Evolutionary conservation across 176 grass and related monocot species (phyloP), one percentile per base, ranked within the genome.

Genomic region (Oryza officinalis): DNA sequence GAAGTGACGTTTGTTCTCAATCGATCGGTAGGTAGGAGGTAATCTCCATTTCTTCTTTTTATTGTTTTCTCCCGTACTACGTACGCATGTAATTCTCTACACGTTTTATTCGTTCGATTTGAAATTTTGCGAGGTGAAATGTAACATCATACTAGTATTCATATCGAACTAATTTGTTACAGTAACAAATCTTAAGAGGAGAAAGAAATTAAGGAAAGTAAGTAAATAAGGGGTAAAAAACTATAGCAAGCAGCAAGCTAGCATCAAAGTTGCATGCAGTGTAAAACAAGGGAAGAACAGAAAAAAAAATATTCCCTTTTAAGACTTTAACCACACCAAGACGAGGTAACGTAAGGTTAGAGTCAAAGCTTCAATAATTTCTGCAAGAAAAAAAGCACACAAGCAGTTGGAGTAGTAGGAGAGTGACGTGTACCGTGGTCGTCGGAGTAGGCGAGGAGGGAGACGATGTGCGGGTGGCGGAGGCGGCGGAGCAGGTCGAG

Each of bases 401-500:
- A 50, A 50, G 47, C 47, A 18, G 47, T 7, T 50, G 2, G 44
- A 45, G 44, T 77, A 3, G 47, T 50, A 50, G 47, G 52, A 22
- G 52, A 50, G 47, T 50, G 52, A 57, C 52, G 33, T 69, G 32
- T 76, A 97, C 95, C 95, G 47, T 90, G 69, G 83, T 92, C 88
- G 87, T 94, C 95, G 63, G 87, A 92, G 87, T 87, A 97, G 4
- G 88, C 95, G 43, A 91, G 81, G 44, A 97, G 88, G 37, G 74
- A 59, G 81, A 97, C 95, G 86, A 97, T 83, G 46, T 72, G 77
- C 3, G 81, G 90, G 90, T 97, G 95, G 0, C 80, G 77, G 76
- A 93, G 69, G 28, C 89, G 86, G n/a, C 54, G 88, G 80, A 94
- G 95, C 46, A 98, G 85, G 81, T 90, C 90, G 30, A 95, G 95